Evolutionary conservation across 768 basidiomycete species (phyloP).

Genomic region (Trametes villosa): DNA sequence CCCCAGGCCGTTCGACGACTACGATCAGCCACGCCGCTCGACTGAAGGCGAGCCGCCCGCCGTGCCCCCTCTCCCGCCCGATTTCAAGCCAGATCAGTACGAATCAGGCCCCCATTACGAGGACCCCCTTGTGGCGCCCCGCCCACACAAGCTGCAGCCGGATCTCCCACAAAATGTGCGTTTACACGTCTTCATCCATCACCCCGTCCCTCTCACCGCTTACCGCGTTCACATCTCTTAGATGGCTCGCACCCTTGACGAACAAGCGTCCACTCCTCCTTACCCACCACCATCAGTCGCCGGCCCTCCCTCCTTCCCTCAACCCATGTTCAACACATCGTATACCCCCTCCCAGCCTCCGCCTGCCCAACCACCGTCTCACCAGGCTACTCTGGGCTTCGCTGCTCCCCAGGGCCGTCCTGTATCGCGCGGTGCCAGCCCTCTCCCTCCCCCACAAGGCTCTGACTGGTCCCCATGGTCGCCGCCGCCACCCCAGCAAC

Average conservation of each 20-base stretch:
- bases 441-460: conserved; percentile 29
- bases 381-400: conserved; percentile 5
- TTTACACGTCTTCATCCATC: conserved; percentile 22
- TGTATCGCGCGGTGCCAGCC: conserved; percentile 29
- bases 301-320: conserved; percentile 29
- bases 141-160: conserved; percentile 65
- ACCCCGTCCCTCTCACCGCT: conserved; percentile 14
- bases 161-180: conserved; percentile 65
- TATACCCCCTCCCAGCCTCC: conserved; percentile 21
- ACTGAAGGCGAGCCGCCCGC: conserved; percentile 44
- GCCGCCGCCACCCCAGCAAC: conserved; percentile 6
- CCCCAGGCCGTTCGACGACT: conserved; percentile 31
- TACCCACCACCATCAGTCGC: conserved; percentile 25
- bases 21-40: conserved; percentile 19
- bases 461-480: conserved; percentile 34
- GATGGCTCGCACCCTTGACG: conserved; percentile 70
- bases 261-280: conserved; percentile 37
- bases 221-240: conserved; percentile 36
- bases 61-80: conserved; percentile 53
- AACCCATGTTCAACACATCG: conserved; percentile 17
- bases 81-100: conserved; percentile 35
- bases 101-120: conserved; percentile 54
- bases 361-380: conserved; percentile 14
- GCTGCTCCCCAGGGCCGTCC: conserved; percentile 11
- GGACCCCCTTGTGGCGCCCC: conserved; percentile 63